Base-by-base conservation (phyloP, 345 rosid genomes). In the Populus simonii region DNA sequence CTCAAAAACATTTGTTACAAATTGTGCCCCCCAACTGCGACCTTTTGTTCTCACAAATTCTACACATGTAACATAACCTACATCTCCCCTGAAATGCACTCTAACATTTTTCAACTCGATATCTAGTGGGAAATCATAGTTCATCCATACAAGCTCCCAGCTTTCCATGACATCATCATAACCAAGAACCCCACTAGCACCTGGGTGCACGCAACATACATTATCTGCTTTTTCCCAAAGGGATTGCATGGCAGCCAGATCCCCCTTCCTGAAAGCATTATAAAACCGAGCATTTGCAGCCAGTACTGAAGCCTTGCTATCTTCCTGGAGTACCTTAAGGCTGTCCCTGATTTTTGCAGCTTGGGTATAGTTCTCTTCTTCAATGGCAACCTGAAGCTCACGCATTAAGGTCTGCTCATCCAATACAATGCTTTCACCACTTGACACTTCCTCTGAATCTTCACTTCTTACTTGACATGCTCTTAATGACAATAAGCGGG, bases 11-110 rank as follows among this genome's bases (percentile, higher is more conserved):
- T 92, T 96, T 1, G 98, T 88, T 51, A 89, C 98, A 82, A 90
- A 93, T 82, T 96, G 98, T 38, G 91, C 93, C 41, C 99, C 99
- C 99, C 98, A 96, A 51, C 93, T 92, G 87, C 90, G 89, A 22
- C 97, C 97, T 85, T 87, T 91, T 16, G 97, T 92, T 87, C 88
- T 93, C 55, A 96, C 92, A 71, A 91, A 88, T 79, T 96, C 98
- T 73, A 93, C 81, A 75, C 97, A 92, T 9, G 90, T 91, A 36
- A 93, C 90, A 74, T 92, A 96, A 38, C 99, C 96, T 9, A 90
- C 68, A 51, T 90, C 88, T 3, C 98, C 98, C 77, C 91, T 78
- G 74, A 93, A 96, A 84, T 91, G 97, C 84, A 84, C 92, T 38
- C 75, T 80, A 9, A 87, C 85, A 61, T 89, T 91, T 82, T 91